Conservation (phyloP, 75 land plant genomes). For the Gnetum montanum region DNA sequence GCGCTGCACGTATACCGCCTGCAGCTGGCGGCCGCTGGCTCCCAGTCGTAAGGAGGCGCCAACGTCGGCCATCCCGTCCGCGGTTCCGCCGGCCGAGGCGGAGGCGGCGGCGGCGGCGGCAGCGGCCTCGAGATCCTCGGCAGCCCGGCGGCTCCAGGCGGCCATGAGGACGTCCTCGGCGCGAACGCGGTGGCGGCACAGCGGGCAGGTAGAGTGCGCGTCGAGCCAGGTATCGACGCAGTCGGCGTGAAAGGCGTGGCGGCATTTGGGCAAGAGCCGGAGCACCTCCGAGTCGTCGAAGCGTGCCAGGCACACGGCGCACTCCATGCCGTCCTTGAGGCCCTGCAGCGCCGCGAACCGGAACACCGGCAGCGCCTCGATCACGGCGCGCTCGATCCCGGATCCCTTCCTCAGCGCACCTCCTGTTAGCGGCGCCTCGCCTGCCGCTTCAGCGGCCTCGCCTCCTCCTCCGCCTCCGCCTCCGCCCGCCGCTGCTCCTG, state of each 20-base stretch:
- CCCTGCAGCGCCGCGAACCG: conserved; percentile 66
- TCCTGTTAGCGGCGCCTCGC: not conserved
- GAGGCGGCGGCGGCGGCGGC: no score
- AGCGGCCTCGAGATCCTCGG: conserved; percentile 1
- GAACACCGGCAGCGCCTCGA: conserved; percentile 76
- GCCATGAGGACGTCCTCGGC: conserved; percentile 64
- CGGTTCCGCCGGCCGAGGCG: not conserved
- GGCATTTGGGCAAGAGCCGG: conserved; percentile 81
- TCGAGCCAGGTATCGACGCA: conserved; percentile 93
- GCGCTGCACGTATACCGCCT: not conserved
- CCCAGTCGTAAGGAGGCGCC: conserved; percentile 21
- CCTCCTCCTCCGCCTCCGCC: not conserved
- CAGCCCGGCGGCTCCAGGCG: not conserved
- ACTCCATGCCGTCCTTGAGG: conserved; percentile 82
- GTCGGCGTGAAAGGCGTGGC: conserved; percentile 85
- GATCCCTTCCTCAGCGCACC: conserved; percentile 24
- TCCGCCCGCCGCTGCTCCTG: not conserved
- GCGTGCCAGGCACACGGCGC: conserved; percentile 68
- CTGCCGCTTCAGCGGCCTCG: not conserved
- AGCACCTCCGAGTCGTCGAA: conserved; percentile 63
- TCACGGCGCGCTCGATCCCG: conserved; percentile 54
- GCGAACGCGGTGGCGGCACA: conserved; percentile 71
- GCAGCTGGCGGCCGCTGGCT: conserved; percentile 25
- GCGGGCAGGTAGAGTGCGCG: conserved; percentile 90
- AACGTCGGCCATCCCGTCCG: not conserved